Conservation (phyloP, 2,329 filamentous ascomycete genomes). For the Clathrospora elynae region DNA sequence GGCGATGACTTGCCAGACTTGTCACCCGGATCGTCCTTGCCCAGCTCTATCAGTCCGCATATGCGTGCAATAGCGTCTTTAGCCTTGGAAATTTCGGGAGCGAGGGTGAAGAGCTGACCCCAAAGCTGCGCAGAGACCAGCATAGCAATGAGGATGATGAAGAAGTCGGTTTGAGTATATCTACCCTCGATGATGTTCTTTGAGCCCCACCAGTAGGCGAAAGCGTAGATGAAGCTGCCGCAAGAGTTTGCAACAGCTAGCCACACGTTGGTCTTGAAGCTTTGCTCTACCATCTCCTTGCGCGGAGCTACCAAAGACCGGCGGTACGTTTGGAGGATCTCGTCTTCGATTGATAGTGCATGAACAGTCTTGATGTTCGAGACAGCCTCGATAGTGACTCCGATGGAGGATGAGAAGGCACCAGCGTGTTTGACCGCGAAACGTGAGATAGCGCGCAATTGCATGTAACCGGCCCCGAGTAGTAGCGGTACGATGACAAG, state of each 20-base stretch:
- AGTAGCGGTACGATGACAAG: slow-evolving; percentile 71
- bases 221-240: slow-evolving; percentile 71
- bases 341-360: slow-evolving; percentile 57
- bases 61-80: slow-evolving; percentile 73
- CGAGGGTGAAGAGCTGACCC: slow-evolving; percentile 75
- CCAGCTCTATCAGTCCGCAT: slow-evolving; percentile 63
- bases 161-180: slow-evolving; percentile 71
- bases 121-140: slow-evolving; percentile 74
- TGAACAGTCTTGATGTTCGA: slow-evolving; percentile 59
- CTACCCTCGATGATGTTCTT: slow-evolving; percentile 70
- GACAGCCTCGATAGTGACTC: slow-evolving; percentile 59
- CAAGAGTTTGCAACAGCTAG: slow-evolving; percentile 65
- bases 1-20: slow-evolving; percentile 88
- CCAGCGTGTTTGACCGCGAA: slow-evolving; percentile 62
- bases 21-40: slow-evolving; percentile 21
- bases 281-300: slow-evolving; percentile 57
- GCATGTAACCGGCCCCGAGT: slow-evolving; percentile 71
- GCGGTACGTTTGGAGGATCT: slow-evolving; percentile 54
- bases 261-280: slow-evolving; percentile 62
- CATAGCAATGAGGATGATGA: slow-evolving; percentile 73
- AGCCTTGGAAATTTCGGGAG: slow-evolving; percentile 74
- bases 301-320: slow-evolving; percentile 54
- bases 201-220: slow-evolving; percentile 81
- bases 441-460: slow-evolving; percentile 64
- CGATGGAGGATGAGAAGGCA: slow-evolving; percentile 58